Base-by-base conservation (phyloP, 345 rosid species). In the Sonneratia caseolaris region DNA sequence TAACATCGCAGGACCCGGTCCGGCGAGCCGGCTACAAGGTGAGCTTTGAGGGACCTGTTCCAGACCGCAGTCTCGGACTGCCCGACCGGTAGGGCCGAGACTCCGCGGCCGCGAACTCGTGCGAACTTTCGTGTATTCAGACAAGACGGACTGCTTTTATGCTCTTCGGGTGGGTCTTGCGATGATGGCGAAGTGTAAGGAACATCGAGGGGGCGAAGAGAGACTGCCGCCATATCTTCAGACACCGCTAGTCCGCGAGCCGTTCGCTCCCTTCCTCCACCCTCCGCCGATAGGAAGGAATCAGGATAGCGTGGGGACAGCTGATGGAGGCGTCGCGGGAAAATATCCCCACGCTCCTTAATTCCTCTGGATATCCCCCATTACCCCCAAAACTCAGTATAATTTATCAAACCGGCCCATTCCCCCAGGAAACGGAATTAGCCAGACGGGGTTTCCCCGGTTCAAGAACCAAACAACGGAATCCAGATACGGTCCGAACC, bases 41-140 rank as follows among this genome's bases (percentile, higher is more conserved):
- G 72, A 2, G 0, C 0, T 61, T 15, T 56, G 0, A 70, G 24
- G 27, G 37, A 37, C 9, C 42, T 40, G 32, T 70, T 70, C 72
- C 72, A 70, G 32, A 21, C 4, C 27, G 47, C 48, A 37, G 72
- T 70, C 72, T 70, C 72, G 37, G 72, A 3, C 10, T 2, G 32
- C 66, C 59, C 35, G 36, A 21, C 36, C 13, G 35, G 64, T 24
- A 1, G 64, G 64, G 36, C 53, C 53, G 53, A 1, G 12, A 24
- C 64, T 3, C 32, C 14, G 3, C 36, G 35, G 64, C 36, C 3
- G 11, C 53, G 53, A 48, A 48, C 14, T 13, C 53, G 4, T 15
- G 18, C 53, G 4, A 48, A 48, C 53, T 48, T 48, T 15, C 18
- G 18, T 15, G 53, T 11, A 14, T 12, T 15, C 53, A 16, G 14